Base-by-base conservation (phyloP, 257 asterid species). In the Plantago elongata region DNA sequence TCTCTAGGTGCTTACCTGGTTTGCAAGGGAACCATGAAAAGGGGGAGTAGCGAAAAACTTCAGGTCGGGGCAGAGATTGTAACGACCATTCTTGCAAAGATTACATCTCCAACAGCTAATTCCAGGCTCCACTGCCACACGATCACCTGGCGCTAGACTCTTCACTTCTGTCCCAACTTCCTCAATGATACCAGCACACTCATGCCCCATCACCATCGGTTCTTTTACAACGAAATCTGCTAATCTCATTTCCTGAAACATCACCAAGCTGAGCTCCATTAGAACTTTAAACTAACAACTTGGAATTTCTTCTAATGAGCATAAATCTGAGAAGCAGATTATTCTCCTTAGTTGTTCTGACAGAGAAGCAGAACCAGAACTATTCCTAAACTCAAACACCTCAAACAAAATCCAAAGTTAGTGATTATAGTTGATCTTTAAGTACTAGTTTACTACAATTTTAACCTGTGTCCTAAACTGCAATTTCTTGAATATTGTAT, bases 121-220 rank as follows among this genome's bases (percentile, higher is more conserved):
- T n/a, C 99, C 99, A 0, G 97, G 99, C 62, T 92, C 99, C 14
- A 89, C 48, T 2, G 97, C 97, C 17, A 92, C 99, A 2, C 87
- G 89, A 40, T 92, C 99, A 11, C 99, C 99, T 2, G 77, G 74
- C 17, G 46, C 67, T 6, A 92, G 81, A 60, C 75, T 77, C 75
- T 78, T 83, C 70, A 92, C 97, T 67, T 74, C 80, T 18, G 72
- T 49, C 48, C 97, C 99, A 38, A 83, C 81, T 74, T 89, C 94
- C 69, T 86, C 96, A 27, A 92, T 64, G 45, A 92, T 58, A 34
- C 99, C 99, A 2, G 99, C 97, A 62, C 96, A 92, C 64, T 92
- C 99, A 37, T 92, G 97, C 51, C 97, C 99, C 17, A 92, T 82
- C 61, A 92, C 99, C 97, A 92, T 92, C 0, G 99, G 99, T 48